These are phyloP conservation scores for Capsicum rhomboideum DNA, from an alignment of 257 asterid species.

Conservation along the genomic window DNA sequence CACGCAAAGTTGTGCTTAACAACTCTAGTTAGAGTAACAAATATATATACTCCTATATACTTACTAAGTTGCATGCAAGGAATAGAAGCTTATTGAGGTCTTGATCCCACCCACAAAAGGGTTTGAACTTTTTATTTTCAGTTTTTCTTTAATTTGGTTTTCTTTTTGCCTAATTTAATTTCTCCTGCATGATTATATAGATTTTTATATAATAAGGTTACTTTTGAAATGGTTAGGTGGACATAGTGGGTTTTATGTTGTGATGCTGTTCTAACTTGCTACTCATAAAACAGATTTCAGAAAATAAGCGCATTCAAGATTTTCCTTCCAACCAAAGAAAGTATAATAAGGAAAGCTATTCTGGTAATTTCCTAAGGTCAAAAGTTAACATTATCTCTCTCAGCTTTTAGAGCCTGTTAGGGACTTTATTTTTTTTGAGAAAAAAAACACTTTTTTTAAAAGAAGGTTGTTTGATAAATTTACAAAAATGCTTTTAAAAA, in stretches of 20 bases:
- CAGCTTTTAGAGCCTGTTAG: too few relatives aligned
- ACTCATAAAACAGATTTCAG: background rate
- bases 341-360: background rate
- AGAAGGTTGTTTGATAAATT: too few relatives aligned
- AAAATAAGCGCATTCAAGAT: too few relatives aligned
- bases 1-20: slow-evolving; percentile 14
- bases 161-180: background rate
- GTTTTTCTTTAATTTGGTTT: background rate
- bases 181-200: background rate
- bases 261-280: background rate
- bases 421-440: too few relatives aligned
- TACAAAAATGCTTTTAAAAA: too few relatives aligned
- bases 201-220: background rate
- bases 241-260: background rate
- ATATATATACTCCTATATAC: background rate
- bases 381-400: background rate
- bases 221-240: background rate
- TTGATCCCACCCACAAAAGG: slow-evolving; percentile 3
- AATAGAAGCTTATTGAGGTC: background rate
- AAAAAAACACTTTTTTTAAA: too few relatives aligned
- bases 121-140: background rate
- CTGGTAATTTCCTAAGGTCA: background rate
- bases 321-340: background rate
- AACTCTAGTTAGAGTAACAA: too few relatives aligned
- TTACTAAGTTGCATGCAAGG: background rate